These are phyloP conservation scores for Kluyveromyces sp. DNA, from an alignment of 1,139 yeast genomes.

Conservation along the genomic window DNA sequence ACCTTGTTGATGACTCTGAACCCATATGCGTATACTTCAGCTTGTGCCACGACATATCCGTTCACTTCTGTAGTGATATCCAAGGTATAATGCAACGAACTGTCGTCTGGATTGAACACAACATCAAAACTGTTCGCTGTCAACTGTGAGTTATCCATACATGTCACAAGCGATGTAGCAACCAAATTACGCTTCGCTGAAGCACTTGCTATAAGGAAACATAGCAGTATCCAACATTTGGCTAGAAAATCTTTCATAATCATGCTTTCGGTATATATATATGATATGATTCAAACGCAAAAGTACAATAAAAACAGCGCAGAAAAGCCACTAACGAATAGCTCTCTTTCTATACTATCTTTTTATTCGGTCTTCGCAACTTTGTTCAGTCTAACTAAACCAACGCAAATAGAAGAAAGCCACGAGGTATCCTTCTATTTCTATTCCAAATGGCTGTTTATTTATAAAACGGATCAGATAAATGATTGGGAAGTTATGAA, in stretches of 20 bases:
- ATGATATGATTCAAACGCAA: too few species aligned
- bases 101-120: conserved; percentile 56
- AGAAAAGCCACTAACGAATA: background rate
- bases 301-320: background rate
- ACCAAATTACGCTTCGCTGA: conserved; percentile 36
- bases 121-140: conserved; percentile 62
- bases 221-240: conserved; percentile 1
- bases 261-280: background rate
- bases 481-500: too few species aligned
- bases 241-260: background rate
- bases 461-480: too few species aligned
- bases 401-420: too few species aligned
- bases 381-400: too few species aligned
- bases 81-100: conserved; percentile 51
- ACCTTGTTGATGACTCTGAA: conserved; percentile 48
- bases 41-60: conserved; percentile 49
- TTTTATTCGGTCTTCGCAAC: too few species aligned
- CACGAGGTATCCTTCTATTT: too few species aligned
- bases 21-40: conserved; percentile 70
- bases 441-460: too few species aligned
- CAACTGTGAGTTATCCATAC: conserved; percentile 61
- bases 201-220: background rate
- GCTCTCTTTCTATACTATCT: too few species aligned
- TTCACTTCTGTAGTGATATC: conserved; percentile 55
- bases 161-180: conserved; percentile 65